These are phyloP conservation scores for Mollisia scopiformis DNA, from an alignment of 2,329 filamentous ascomycete species.

Conservation along the genomic window DNA sequence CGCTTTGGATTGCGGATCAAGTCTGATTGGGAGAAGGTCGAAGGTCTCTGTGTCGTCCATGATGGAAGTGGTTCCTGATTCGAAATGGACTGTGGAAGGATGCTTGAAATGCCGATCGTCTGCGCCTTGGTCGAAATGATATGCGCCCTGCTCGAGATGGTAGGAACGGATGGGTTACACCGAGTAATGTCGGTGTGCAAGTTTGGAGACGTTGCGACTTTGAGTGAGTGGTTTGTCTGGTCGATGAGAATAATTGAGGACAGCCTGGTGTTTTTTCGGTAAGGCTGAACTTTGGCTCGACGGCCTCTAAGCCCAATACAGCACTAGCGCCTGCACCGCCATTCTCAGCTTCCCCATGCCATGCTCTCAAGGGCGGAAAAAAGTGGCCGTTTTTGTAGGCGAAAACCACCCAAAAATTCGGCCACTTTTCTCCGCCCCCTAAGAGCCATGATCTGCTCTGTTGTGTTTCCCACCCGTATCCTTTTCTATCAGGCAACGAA, in stretches of 20 bases:
- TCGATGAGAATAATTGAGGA: neutral
- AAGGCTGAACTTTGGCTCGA: too few species aligned
- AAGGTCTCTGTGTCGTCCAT: conserved; percentile 73
- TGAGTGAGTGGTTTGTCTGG: neutral
- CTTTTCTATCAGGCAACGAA: neutral
- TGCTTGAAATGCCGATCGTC: neutral
- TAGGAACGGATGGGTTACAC: too few species aligned
- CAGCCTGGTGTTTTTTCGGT: neutral
- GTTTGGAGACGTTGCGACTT: neutral
- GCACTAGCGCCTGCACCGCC: too few species aligned
- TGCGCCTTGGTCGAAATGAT: neutral
- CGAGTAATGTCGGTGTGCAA: neutral
- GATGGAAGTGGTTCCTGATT: neutral
- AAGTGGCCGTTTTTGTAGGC: too few species aligned
- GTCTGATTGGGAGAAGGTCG: conserved; percentile 77
- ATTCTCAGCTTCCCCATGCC: too few species aligned
- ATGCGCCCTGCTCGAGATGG: neutral
- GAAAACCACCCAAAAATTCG: neutral
- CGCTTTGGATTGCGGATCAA: conserved; percentile 82
- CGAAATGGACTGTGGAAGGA: neutral
- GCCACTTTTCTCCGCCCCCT: too few species aligned
- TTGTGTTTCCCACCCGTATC: too few species aligned
- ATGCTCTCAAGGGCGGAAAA: too few species aligned
- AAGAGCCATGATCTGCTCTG: neutral
- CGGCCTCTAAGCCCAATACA: too few species aligned